Evolutionary conservation across 768 basidiomycete genomes (phyloP).

Genomic region (Leccinum incarnatum): DNA sequence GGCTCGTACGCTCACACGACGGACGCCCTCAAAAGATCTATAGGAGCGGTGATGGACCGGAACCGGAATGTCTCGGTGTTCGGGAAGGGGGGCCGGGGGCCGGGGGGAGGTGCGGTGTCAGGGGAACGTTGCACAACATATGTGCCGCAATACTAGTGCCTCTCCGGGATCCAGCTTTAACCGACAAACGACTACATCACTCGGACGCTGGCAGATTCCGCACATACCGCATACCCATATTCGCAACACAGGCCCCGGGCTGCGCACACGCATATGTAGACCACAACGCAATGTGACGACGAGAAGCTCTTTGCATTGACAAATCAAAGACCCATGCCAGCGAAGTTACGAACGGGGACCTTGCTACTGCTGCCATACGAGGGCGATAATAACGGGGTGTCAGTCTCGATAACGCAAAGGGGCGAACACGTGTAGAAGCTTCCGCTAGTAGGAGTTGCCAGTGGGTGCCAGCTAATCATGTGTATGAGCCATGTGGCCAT

Average conservation of each 20-base stretch:
- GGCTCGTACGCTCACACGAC: neutral
- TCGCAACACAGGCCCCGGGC: neutral
- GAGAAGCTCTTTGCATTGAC: neutral
- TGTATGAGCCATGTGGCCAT: neutral
- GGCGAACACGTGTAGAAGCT: neutral
- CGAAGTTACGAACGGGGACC: neutral
- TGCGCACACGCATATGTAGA: neutral
- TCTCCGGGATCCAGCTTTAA: neutral
- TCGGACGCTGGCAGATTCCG: neutral
- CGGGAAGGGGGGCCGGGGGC: neutral
- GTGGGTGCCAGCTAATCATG: too few relatives aligned
- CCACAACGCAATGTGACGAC: neutral
- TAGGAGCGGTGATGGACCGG: neutral
- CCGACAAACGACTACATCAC: neutral
- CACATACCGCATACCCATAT: neutral
- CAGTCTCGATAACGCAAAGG: neutral
- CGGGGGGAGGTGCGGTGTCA: neutral
- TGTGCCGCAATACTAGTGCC: neutral
- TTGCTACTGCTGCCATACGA: neutral
- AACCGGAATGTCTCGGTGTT: neutral
- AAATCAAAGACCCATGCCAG: neutral
- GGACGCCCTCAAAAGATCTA: neutral
- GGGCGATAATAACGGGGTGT: neutral
- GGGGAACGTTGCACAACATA: neutral
- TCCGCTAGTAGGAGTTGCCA: too few relatives aligned